Base-by-base conservation (phyloP, 176 grass and related monocot species). In the Avena insularis region DNA sequence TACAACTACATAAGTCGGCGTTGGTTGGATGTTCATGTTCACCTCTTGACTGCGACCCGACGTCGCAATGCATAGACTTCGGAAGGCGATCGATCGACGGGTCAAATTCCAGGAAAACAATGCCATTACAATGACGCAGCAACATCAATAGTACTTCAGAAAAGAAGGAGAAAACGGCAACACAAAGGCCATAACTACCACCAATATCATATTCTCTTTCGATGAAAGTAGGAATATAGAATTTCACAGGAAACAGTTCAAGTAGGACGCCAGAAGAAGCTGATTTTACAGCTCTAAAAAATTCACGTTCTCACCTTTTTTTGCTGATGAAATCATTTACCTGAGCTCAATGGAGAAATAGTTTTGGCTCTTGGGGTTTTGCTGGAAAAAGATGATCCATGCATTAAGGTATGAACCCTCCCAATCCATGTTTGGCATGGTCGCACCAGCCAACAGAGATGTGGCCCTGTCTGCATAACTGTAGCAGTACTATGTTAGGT, bases 401-500 rank as follows among this genome's bases (percentile, higher is more conserved):
- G 57, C 47, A 79, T 51, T 31, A 51, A 6, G 23, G 8, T 51
- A 15, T 38, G 4, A 74, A 36, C 4, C 33, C 3, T 53, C 27
- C 29, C 5, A n/a, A 5, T 38, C 23, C 16, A n/a, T 77, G 70
- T 29, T 63, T 72, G 27, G 20, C n/a, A 53, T 54, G 27, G 3
- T 60, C 4, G 35, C 12, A 17, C 38, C 12, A 12, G 79, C 54
- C 86, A 75, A 17, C 80, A 43, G 5, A 71, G 1, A 12, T 54
- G 59, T 3, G 29, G 16, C 46, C 9, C 35, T 68, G 35, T 68
- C 25, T 9, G 4, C 47, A 57, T 64, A 21, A 87, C 65, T 83
- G 85, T 83, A 79, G 46, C 16, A 11, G 65, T 74, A 80, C 80
- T 55, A 49, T 65, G 57, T 87, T 87, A 67, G 47, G 75, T 84